Percentiles rank a stretch among this genome's conserved stretches.
Evolutionary conservation across 2,329 filamentous ascomycete genomes (phyloP).

Genomic region (Hirsutella thompsonii): DNA sequence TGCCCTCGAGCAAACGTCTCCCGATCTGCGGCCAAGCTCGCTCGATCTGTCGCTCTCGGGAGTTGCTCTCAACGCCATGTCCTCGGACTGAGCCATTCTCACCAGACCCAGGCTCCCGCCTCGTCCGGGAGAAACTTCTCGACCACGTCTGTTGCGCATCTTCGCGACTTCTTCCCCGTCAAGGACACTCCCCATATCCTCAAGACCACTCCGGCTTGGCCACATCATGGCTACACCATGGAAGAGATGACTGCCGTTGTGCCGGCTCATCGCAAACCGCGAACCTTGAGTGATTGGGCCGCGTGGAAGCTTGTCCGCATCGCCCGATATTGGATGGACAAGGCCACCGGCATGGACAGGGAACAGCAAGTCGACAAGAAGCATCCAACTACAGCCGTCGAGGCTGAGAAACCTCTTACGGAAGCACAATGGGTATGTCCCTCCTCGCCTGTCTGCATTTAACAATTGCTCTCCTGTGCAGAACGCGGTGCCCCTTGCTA

Average conservation of each 20-base stretch:
- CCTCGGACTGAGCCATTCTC: conserved; percentile 5
- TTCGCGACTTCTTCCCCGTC: conserved; percentile 49
- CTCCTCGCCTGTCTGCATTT: neutral
- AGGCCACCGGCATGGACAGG: conserved; percentile 60
- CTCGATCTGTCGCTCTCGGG: conserved; percentile 3
- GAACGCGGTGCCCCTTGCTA: neutral
- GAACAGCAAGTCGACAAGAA: conserved; percentile 54
- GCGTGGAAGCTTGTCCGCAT: conserved; percentile 68
- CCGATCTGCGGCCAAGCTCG: conserved; percentile 13
- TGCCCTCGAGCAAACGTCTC: conserved; percentile 10
- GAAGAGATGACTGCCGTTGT: conserved; percentile 64
- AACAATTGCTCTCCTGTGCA: neutral
- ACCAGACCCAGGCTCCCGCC: conserved; percentile 3
- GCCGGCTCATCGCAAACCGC: conserved; percentile 64
- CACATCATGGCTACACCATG: conserved; percentile 60
- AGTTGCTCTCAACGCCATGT: conserved; percentile 2
- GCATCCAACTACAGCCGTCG: conserved; percentile 40
- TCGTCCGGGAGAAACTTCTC: conserved; percentile 29
- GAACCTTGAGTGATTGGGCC: conserved; percentile 61
- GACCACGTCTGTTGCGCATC: conserved; percentile 29
- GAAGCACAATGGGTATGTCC: conserved; percentile 65
- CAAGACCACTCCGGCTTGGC: conserved; percentile 53
- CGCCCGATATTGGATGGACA: conserved; percentile 68
- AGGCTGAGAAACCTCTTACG: conserved; percentile 49
- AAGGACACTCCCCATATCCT: conserved; percentile 49